Evolutionary conservation across 441 rosid genomes (phyloP).

Genomic region (Gossypium schwendimanii): DNA sequence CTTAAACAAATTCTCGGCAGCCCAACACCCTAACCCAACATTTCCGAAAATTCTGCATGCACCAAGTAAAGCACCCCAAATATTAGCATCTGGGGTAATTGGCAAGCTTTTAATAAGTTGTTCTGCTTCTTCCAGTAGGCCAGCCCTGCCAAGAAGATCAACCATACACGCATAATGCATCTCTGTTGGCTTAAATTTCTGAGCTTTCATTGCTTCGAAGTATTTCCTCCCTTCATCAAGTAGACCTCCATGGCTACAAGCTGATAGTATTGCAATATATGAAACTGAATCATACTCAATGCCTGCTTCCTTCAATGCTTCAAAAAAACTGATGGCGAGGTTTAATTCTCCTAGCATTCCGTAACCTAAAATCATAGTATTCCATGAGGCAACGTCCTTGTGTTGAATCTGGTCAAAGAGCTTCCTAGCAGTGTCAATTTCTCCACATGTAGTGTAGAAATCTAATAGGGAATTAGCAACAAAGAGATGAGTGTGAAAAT

Average conservation of each 20-base stretch:
- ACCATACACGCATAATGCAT: slow-evolving; percentile 42
- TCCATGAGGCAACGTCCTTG: slow-evolving; percentile 56
- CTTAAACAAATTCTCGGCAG: slow-evolving; percentile 30
- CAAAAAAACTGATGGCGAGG: slow-evolving; percentile 25
- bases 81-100: slow-evolving; percentile 25
- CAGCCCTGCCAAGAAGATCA: slow-evolving; percentile 42
- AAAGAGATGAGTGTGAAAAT: slow-evolving; percentile 37
- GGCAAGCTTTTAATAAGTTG: slow-evolving; percentile 25
- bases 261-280: slow-evolving; percentile 35
- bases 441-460: slow-evolving; percentile 45
- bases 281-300: slow-evolving; percentile 29
- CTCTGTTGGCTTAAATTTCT: slow-evolving; percentile 25
- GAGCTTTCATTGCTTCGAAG: slow-evolving; percentile 28
- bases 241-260: slow-evolving; percentile 39
- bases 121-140: slow-evolving; percentile 31
- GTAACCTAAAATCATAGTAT: slow-evolving; percentile 45
- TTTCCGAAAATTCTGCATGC: slow-evolving; percentile 33
- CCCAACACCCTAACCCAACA: slow-evolving; percentile 35
- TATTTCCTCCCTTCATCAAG: slow-evolving; percentile 33
- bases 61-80: slow-evolving; percentile 41
- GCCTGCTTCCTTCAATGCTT: slow-evolving; percentile 28
- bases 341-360: slow-evolving; percentile 43
- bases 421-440: slow-evolving; percentile 34
- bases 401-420: slow-evolving; percentile 31
- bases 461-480: slow-evolving; percentile 52